Conservation (phyloP, 176 grass and related monocot genomes). For the Echinochloa phyllopogon region DNA sequence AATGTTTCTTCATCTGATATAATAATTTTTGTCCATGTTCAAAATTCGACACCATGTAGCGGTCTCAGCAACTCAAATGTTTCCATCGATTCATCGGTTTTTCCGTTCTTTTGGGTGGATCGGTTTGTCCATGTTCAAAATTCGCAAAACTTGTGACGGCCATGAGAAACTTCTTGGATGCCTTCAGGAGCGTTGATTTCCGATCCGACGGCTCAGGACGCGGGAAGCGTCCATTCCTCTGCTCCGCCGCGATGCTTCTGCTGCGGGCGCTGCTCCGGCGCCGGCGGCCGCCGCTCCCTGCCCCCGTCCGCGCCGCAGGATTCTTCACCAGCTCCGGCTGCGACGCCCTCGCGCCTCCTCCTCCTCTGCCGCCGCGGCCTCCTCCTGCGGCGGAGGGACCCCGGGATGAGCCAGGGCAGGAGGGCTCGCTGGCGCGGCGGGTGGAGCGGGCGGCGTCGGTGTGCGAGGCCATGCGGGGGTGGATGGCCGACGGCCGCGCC, state of each 20-base stretch:
- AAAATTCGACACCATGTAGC: not conserved
- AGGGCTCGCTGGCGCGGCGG: conserved; percentile 61
- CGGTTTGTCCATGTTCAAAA: not conserved
- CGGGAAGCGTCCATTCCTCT: not conserved
- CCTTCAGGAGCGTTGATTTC: not conserved
- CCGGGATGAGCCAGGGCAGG: conserved; percentile 4
- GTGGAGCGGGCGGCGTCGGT: conserved; percentile 82
- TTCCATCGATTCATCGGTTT: not conserved
- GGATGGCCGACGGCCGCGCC: conserved; percentile 73
- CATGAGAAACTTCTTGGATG: not conserved
- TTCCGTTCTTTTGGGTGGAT: not conserved
- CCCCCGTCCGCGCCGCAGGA: not conserved
- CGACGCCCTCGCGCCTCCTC: not conserved
- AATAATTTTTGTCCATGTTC: not conserved
- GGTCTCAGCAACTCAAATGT: not conserved
- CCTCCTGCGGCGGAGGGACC: not conserved
- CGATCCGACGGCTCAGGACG: conserved; percentile 1
- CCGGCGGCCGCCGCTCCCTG: conserved; percentile 25
- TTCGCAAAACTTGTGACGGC: not conserved
- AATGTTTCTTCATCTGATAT: not conserved
- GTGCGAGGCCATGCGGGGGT: conserved; percentile 66
- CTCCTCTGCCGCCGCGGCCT: not conserved
- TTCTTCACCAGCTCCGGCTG: conserved; percentile 57
- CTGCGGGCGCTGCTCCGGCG: conserved; percentile 40
- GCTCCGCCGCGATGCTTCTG: conserved; percentile 6